A percentile compares a stretch with the other conserved stretches of the same genome.
phyloP scores from a whole-genome alignment of 352 stramenopile genomes.

The Phytopythium chamaehyphon region DNA sequence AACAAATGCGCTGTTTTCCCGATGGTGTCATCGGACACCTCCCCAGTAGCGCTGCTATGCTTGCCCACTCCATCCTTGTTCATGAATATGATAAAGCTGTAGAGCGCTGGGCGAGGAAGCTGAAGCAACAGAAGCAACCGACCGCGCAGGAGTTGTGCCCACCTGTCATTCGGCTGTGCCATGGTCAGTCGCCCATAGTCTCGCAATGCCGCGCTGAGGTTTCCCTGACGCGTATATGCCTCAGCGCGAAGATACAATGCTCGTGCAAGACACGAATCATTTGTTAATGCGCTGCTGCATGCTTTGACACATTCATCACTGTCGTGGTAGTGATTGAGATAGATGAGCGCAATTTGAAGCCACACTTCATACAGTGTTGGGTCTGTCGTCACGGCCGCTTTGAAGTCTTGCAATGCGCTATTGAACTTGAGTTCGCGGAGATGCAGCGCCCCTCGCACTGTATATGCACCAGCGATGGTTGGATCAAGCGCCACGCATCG shows the following conservation, averaged over 20 bases:
- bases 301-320: slow-evolving; percentile 58
- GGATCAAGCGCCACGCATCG: slow-evolving; percentile 64
- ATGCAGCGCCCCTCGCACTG: slow-evolving; percentile 62
- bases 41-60: background rate
- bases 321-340: slow-evolving; percentile 80
- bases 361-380: slow-evolving; percentile 74
- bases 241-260: slow-evolving; percentile 68
- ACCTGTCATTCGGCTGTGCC: slow-evolving; percentile 53
- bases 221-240: slow-evolving; percentile 58
- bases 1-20: slow-evolving; percentile 41
- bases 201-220: slow-evolving; percentile 40
- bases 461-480: slow-evolving; percentile 71
- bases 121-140: slow-evolving; percentile 55
- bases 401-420: slow-evolving; percentile 76
- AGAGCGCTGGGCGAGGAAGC: slow-evolving; percentile 51
- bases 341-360: slow-evolving; percentile 79
- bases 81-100: slow-evolving; percentile 74
- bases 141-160: slow-evolving; percentile 57
- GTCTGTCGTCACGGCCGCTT: slow-evolving; percentile 64
- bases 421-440: slow-evolving; percentile 72
- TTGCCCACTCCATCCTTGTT: slow-evolving; percentile 23
- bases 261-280: slow-evolving; percentile 54
- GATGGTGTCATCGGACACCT: background rate
- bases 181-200: slow-evolving; percentile 68
- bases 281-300: slow-evolving; percentile 55